These are phyloP conservation scores for Tephrocybe sp. DNA, from an alignment of 768 basidiomycete genomes.

Conservation along the genomic window DNA sequence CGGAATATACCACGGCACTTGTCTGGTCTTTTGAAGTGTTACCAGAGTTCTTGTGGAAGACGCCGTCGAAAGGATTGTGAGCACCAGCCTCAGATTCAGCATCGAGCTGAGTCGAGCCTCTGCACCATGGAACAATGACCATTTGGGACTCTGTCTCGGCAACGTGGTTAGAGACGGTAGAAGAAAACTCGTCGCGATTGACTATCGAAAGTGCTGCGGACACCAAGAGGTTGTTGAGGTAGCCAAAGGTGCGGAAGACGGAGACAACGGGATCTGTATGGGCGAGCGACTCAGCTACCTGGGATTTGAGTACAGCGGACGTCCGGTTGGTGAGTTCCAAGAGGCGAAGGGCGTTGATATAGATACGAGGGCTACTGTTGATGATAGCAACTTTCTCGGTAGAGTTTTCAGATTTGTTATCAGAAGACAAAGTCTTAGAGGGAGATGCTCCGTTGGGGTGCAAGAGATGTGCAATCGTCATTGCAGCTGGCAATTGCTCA, in stretches of 20 bases:
- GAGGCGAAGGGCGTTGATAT: slow-evolving; percentile 81
- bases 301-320: slow-evolving; percentile 80
- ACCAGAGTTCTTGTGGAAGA: slow-evolving; percentile 53
- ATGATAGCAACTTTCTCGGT: slow-evolving; percentile 9
- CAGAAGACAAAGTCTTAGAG: slow-evolving; percentile 8
- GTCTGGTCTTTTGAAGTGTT: slow-evolving; percentile 47
- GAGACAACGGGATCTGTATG: slow-evolving; percentile 69
- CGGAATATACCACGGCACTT: slow-evolving; percentile 62
- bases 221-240: slow-evolving; percentile 64
- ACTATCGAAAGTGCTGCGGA: slow-evolving; percentile 77
- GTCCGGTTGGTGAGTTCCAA: slow-evolving; percentile 88
- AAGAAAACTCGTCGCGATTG: slow-evolving; percentile 66
- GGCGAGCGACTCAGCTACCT: slow-evolving; percentile 67
- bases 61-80: slow-evolving; percentile 70
- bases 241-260: slow-evolving; percentile 75
- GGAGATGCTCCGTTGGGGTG: slow-evolving; percentile 29
- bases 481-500: slow-evolving; percentile 77
- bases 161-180: slow-evolving; percentile 60
- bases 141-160: slow-evolving; percentile 59
- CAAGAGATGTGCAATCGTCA: slow-evolving; percentile 78
- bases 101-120: slow-evolving; percentile 29
- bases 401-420: slow-evolving; percentile 30
- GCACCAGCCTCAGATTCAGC: slow-evolving; percentile 24
- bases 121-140: slow-evolving; percentile 84
- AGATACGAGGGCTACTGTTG: slow-evolving; percentile 23